Conservation (phyloP, 2,329 filamentous ascomycete genomes). For the Monilinia vaccinii-corymbosi region DNA sequence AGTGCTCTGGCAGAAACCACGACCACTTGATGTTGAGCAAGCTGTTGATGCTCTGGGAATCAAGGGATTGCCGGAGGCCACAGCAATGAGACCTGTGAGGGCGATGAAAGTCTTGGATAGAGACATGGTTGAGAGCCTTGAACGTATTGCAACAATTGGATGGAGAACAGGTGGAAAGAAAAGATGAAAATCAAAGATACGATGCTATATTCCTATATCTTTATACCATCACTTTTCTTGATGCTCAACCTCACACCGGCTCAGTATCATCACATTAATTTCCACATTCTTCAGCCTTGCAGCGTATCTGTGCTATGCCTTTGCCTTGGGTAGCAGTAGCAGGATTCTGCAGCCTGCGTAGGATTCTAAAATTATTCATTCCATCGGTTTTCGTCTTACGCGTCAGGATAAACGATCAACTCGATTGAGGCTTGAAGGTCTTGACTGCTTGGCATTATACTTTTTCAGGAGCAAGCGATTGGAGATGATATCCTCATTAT, state of each 20-base stretch:
- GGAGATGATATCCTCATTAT: not conserved
- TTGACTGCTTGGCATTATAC: not conserved
- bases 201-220: not conserved
- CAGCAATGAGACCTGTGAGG: not conserved
- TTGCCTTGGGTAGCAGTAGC: not conserved
- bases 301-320: not conserved
- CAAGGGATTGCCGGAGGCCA: not conserved
- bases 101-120: not conserved
- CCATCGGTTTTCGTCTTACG: not conserved
- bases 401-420: not conserved
- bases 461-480: not conserved
- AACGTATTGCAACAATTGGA: too few relatives aligned
- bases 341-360: not conserved
- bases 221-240: not conserved
- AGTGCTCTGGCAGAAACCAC: constrained; percentile 14
- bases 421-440: not conserved
- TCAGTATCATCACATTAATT: not conserved
- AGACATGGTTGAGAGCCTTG: not conserved
- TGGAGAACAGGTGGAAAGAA: too few relatives aligned
- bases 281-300: not conserved
- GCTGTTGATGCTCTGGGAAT: constrained; percentile 9
- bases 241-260: not conserved
- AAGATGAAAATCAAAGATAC: not conserved
- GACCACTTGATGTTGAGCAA: constrained; percentile 13
- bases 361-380: not conserved